Evolutionary conservation across 1,284 basidiomycete species (phyloP), one percentile per base, ranked within the genome.

Genomic region (Cutaneotrichosporon dermatis): DNA sequence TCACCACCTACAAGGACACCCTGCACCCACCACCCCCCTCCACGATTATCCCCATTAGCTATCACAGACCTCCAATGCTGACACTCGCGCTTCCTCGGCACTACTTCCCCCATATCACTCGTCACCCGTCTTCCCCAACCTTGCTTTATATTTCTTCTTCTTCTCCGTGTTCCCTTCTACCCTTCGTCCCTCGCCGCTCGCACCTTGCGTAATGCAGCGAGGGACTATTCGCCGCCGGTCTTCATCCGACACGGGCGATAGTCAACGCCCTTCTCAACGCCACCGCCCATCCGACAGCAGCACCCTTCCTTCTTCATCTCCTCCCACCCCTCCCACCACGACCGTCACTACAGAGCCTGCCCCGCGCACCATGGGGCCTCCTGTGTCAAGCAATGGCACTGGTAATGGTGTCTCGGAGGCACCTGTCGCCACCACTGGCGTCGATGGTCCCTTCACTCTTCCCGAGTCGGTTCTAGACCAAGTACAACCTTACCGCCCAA

Each of bases 141-240:
- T 40, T 12, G 12, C 39, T 40, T 40, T 12, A 8, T 40, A 40
- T 3, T 34, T 25, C 45, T 49, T 15, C 37, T 41, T 51, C 37
- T 25, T 44, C 33, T 35, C 25, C 25, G 25, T 25, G 25, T 25
- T 25, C 25, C 25, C 25, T 25, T 3, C 25, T 25, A 25, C 25
- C 25, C 25, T 40, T 13, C 33, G 45, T 34, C 54, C 49, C 53
- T 43, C 43, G 37, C 51, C 40, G 25, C 25, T 44, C 34, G 33
- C 61, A 40, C 60, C 46, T 45, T 54, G 46, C 25, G 25, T 60
- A 55, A 58, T 60, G 55, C 62, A 64, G 62, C 62, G 62, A 55
- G 62, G 62, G 55, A 61, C 59, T 34, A 43, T 61, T 44, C 62
- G 62, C 43, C 62, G 59, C 41, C 57, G 62, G 43, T 64, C 61